Evolutionary conservation across 306 rosid species (phyloP).

Genomic region (Cucumis cinereus): DNA sequence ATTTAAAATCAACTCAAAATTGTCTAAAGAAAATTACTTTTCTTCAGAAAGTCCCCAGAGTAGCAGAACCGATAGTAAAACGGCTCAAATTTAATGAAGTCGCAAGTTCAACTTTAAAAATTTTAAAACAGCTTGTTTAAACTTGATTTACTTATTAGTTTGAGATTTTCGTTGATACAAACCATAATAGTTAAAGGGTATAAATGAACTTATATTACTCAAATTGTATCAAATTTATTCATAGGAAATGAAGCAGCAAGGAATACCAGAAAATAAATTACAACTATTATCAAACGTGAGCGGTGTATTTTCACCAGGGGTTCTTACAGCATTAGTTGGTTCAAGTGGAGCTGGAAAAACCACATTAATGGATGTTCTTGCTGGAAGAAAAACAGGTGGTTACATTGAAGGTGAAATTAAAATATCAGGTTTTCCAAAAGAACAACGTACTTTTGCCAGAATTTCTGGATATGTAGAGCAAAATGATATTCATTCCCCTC

Average conservation of each 20-base stretch:
- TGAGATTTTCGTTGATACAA: too few species aligned
- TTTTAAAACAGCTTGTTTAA: too few species aligned
- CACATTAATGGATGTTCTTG: conserved; percentile 88
- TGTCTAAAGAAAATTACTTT: too few species aligned
- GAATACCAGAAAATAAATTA: conserved; percentile 55
- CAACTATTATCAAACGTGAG: conserved; percentile 70
- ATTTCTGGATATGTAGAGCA: conserved; percentile 88
- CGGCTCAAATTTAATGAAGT: too few species aligned
- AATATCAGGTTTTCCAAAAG: conserved; percentile 78
- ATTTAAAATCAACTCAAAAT: too few species aligned
- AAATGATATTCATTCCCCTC: conserved; percentile 92
- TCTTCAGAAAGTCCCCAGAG: too few species aligned
- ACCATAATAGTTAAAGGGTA: too few species aligned
- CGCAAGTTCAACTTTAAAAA: too few species aligned
- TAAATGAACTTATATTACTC: too few species aligned
- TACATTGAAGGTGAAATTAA: conserved; percentile 69
- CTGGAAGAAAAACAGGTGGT: conserved; percentile 95
- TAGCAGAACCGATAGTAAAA: too few species aligned
- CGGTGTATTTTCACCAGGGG: conserved; percentile 83
- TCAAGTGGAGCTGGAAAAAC: conserved; percentile 97
- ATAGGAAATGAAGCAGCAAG: conserved; percentile 55
- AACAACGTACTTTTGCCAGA: conserved; percentile 71
- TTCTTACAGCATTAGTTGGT: conserved; percentile 89
- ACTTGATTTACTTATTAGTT: too few species aligned
- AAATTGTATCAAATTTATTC: neutral